Evolutionary conservation across 2,329 filamentous ascomycete species (phyloP), one percentile per base, ranked within the genome.

Genomic region (Pseudomassariella vexata): DNA sequence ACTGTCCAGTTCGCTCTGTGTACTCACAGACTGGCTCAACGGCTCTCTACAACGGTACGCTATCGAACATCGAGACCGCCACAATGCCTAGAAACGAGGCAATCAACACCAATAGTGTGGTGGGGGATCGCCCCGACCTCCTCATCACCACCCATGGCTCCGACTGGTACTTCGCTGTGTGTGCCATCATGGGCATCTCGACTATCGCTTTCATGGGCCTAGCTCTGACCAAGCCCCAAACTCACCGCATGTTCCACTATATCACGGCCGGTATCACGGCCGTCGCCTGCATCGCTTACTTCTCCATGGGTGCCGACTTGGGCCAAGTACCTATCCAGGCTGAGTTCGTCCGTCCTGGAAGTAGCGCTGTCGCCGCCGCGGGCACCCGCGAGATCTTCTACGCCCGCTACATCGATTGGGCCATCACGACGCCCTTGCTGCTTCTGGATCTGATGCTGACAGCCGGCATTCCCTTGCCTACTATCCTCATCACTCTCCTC

Each of bases 331-430:
- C 76, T 1, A 78, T 82, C 43, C 48, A 60, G n/a, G 77, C 78
- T 23, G 71, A 85, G 47, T 84, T 72, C 42, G 38, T 49, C 3
- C 56, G 55, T 2, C 62, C 39, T 1, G n/a, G 65, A 31, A 56
- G 38, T 36, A 50, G 60, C 32, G 55, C 60, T 10, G 60, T 64
- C 5, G 64, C 73, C 3, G 39, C 54, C 3, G 74, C 73, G 5
- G 50, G 56, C 2, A 73, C 70, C 29, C 70, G 81, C 24, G 70
- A 80, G 49, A 73, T 83, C 48, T 82, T 79, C 56, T 82, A 79
- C 42, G 76, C 76, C 23, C 65, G 78, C 25, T 82, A 81, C 53
- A 73, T 82, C 39, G 76, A 79, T 45, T 79, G 74, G 74, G 63
- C 59, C 28, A 55, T 81, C 41, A 82, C 78, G 2, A 82, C 76